These are phyloP conservation scores for Strobilomyces dryophilus DNA, from an alignment of 768 basidiomycete genomes.

Conservation along the genomic window DNA sequence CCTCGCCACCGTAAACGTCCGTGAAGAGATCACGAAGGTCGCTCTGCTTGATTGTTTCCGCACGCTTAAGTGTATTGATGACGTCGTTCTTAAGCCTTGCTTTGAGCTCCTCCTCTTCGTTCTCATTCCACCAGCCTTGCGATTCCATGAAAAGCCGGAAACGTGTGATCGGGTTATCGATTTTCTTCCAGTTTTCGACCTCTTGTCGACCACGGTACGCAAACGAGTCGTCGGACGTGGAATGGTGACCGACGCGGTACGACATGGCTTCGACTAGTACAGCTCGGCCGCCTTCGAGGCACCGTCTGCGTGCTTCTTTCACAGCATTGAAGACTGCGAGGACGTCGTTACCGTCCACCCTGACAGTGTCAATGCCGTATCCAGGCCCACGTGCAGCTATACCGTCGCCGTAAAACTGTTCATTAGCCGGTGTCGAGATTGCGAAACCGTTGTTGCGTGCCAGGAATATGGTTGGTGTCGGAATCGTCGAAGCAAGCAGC, in stretches of 20 bases:
- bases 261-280: constrained; percentile 90
- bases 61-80: constrained; percentile 71
- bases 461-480: constrained; percentile 70
- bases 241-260: constrained; percentile 92
- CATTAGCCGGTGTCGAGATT: constrained; percentile 85
- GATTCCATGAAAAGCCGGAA: constrained; percentile 85
- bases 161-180: constrained; percentile 84
- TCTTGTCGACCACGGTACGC: constrained; percentile 88
- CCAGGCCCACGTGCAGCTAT: constrained; percentile 87
- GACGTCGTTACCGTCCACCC: constrained; percentile 93
- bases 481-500: constrained; percentile 71
- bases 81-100: constrained; percentile 66
- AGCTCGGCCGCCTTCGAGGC: constrained; percentile 74
- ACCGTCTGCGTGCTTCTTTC: constrained; percentile 64
- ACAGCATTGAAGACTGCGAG: constrained; percentile 77
- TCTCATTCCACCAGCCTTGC: constrained; percentile 77
- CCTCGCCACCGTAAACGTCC: constrained; percentile 83
- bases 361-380: constrained; percentile 87
- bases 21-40: constrained; percentile 80
- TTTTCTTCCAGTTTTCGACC: constrained; percentile 86
- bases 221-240: constrained; percentile 93
- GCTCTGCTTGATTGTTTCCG: constrained; percentile 64
- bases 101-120: constrained; percentile 71
- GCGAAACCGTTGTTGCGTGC: constrained; percentile 89
- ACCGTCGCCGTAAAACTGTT: constrained; percentile 91